A percentile compares a stretch with the other conserved stretches of the same genome.
phyloP scores from a whole-genome alignment of 345 rosid species.

The Melaleuca alternifolia region DNA sequence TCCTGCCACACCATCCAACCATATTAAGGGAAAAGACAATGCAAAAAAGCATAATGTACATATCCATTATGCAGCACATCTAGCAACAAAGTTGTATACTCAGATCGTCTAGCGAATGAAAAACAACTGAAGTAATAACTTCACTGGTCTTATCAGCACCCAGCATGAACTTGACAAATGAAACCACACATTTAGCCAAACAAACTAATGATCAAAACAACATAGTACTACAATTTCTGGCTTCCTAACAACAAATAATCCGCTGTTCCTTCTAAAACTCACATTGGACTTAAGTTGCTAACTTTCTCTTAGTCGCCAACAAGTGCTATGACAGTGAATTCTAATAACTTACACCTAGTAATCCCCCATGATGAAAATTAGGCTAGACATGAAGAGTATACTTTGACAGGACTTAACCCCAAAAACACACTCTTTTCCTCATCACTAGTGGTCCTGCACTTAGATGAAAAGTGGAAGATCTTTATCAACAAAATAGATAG shows the following conservation, averaged over 20 bases:
- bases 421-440: not conserved
- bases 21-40: not conserved
- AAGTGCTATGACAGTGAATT: not conserved
- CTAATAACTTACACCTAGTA: not conserved
- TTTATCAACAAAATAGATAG: not conserved
- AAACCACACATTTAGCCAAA: not conserved
- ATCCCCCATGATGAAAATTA: not conserved
- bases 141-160: not conserved
- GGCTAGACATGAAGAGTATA: not conserved
- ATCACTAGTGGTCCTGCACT: not conserved
- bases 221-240: not conserved
- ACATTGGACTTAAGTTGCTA: not conserved
- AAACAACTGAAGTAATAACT: not conserved
- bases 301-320: not conserved
- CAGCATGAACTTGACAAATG: not conserved
- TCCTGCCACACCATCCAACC: constrained; percentile 32
- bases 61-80: not conserved
- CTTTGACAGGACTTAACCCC: not conserved
- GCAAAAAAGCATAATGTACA: not conserved
- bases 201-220: not conserved
- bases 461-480: not conserved
- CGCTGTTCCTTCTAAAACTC: not conserved
- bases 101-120: not conserved
- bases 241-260: not conserved
- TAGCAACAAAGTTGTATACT: not conserved